These are phyloP conservation scores for Chenopodium suecicum DNA, from an alignment of 148 eudicot species.

Conservation along the genomic window DNA sequence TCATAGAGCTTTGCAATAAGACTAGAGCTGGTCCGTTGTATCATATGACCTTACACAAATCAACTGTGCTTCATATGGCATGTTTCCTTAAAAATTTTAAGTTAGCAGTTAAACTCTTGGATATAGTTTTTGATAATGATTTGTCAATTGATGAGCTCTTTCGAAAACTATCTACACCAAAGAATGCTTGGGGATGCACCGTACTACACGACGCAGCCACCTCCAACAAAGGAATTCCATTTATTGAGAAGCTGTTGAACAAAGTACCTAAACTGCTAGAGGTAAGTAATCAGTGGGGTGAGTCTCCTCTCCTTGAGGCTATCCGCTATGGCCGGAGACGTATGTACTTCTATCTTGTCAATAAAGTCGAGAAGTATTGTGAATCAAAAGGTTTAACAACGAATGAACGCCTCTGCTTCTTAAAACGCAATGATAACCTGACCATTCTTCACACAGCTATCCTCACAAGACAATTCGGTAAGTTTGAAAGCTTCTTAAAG, in stretches of 20 bases:
- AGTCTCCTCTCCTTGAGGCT: conserved; percentile 14
- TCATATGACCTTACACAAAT: conserved; percentile 9
- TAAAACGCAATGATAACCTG: conserved; percentile 5
- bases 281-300: neutral
- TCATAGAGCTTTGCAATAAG: conserved; percentile 9
- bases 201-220: conserved; percentile 12
- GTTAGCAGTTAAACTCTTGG: conserved; percentile 15
- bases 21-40: neutral
- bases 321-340: conserved; percentile 9
- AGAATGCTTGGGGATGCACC: conserved; percentile 13
- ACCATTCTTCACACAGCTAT: conserved; percentile 23
- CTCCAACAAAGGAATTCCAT: conserved; percentile 5
- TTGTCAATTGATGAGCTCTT: too few species aligned
- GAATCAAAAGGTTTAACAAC: neutral
- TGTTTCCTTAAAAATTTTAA: neutral
- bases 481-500: neutral
- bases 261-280: neutral
- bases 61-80: conserved; percentile 7
- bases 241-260: neutral
- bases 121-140: neutral
- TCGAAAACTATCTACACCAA: too few species aligned
- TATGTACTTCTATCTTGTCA: neutral
- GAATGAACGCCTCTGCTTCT: neutral
- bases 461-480: conserved; percentile 12
- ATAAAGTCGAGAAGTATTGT: neutral